Conservation (phyloP, 2,329 filamentous ascomycete species). For the Colletotrichum lini region DNA sequence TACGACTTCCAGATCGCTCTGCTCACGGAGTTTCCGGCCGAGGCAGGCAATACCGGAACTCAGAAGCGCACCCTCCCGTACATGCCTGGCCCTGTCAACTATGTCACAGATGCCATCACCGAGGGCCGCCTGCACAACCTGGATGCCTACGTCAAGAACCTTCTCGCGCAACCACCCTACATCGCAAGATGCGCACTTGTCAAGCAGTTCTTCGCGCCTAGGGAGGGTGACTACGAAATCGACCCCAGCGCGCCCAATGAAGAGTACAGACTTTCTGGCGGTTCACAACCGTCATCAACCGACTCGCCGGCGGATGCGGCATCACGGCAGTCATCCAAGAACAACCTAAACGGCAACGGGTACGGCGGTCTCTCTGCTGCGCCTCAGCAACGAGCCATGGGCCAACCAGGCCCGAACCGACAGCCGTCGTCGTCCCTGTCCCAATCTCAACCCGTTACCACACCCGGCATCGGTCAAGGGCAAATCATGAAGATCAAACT, state of each 20-base stretch:
- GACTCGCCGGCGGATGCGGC: slow-evolving; percentile 72
- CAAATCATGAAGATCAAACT: slow-evolving; percentile 92
- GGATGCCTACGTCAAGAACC: slow-evolving; percentile 94
- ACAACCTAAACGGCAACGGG: slow-evolving; percentile 71
- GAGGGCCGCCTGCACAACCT: slow-evolving; percentile 93
- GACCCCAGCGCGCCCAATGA: slow-evolving; percentile 76
- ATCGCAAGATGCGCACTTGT: slow-evolving; percentile 89
- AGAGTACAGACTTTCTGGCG: slow-evolving; percentile 81
- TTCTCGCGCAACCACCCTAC: slow-evolving; percentile 85
- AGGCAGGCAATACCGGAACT: slow-evolving; percentile 87
- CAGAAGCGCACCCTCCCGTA: slow-evolving; percentile 90
- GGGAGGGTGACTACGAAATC: slow-evolving; percentile 94
- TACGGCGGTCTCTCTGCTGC: slow-evolving; percentile 69
- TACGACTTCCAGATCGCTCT: slow-evolving; percentile 99
- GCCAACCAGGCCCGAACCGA: slow-evolving; percentile 58
- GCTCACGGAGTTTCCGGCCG: slow-evolving; percentile 90
- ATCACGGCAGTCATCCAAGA: slow-evolving; percentile 76
- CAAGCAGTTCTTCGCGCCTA: slow-evolving; percentile 90
- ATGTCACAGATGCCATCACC: slow-evolving; percentile 97
- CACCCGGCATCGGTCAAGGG: slow-evolving; percentile 62
- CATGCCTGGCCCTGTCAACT: slow-evolving; percentile 98
- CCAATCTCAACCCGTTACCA: slow-evolving; percentile 71
- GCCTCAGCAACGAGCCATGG: slow-evolving; percentile 52
- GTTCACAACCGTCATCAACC: slow-evolving; percentile 76
- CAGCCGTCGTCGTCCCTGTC: slow-evolving; percentile 65